Evolutionary conservation across 805 yeast genomes (phyloP), one percentile per base, ranked within the genome.

Genomic region (Clavispora phyllophila): DNA sequence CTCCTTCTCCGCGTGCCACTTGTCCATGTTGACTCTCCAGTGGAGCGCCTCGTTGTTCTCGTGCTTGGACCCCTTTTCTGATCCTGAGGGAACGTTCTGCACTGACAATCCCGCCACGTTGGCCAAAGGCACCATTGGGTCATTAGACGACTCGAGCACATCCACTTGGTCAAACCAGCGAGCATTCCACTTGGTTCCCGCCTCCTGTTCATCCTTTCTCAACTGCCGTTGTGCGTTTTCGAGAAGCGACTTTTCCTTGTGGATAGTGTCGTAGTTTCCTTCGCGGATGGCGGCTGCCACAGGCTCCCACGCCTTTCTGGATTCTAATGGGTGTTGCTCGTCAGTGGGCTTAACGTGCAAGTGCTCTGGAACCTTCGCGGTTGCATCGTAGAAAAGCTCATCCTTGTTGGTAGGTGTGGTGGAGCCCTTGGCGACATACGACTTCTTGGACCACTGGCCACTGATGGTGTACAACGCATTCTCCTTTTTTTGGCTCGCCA

Each of bases 371-470:
- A 65, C 61, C 26, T 66, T 60, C 34, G 64, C 65, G 32, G 60
- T 58, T 3, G 88, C 85, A 61, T 84, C 87, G 58, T 81, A 82
- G 57, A 86, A 86, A 26, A 79, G 53, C 31, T 68, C 74, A 41
- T 68, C 75, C 17, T 70, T 65, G 37, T 74, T 71, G 3, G 73
- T 45, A 15, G 72, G 70, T 9, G 79, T 62, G 20, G 67, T 58
- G 7, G 70, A 55, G 45, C 88, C 90, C 59, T 77, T 75, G 48
- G 66, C 69, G 50, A 87, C 81, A 54, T 70, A 74, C 14, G 91
- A 84, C 50, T 70, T 68, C 25, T 84, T 91, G 13, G 93, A 82
- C 99, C 98, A 93, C 70, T 89, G 97, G 37, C 99, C 99, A 37
- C 72, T 56, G 46, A 93, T 82, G 13, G 95, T 85, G 66, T 78